Conservation (phyloP, 208 protist species). For the Phytomonas sp. region DNA sequence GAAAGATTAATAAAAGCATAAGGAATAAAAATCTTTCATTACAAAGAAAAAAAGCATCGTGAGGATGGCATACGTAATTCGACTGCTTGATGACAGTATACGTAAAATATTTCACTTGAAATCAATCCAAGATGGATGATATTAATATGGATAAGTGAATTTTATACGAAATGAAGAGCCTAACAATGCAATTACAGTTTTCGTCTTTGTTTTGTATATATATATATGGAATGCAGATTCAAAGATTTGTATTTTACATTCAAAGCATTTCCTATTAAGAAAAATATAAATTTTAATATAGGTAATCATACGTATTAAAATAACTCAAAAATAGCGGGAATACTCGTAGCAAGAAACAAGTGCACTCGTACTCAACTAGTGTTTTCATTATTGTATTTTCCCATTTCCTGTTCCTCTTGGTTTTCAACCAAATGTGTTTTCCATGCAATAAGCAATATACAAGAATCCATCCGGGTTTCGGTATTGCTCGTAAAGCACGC, state of each 20-base stretch:
- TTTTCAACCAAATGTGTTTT: constrained; percentile 78
- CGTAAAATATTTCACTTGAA: not conserved
- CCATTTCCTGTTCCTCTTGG: not conserved
- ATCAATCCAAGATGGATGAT: not conserved
- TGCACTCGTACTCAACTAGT: not conserved
- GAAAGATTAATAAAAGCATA: not conserved
- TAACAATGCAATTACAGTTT: too few relatives aligned
- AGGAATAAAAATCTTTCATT: not conserved
- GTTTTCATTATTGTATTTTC: not conserved
- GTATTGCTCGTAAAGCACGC: constrained; percentile 78
- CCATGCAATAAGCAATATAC: constrained; percentile 72
- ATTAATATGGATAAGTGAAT: not conserved
- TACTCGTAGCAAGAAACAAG: not conserved
- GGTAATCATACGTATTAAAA: not conserved
- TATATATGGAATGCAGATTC: not conserved
- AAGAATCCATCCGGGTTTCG: constrained; percentile 84
- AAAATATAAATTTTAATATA: not conserved
- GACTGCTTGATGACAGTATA: too few relatives aligned
- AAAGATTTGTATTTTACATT: not conserved
- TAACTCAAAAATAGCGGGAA: not conserved
- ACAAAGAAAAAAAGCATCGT: not conserved
- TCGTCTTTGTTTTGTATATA: not conserved
- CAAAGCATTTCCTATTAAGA: not conserved
- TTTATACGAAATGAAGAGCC: not conserved
- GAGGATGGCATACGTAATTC: too few relatives aligned